These are phyloP conservation scores for Purpureocillium lavendulum DNA, from an alignment of 2,329 filamentous ascomycete species.

Conservation along the genomic window DNA sequence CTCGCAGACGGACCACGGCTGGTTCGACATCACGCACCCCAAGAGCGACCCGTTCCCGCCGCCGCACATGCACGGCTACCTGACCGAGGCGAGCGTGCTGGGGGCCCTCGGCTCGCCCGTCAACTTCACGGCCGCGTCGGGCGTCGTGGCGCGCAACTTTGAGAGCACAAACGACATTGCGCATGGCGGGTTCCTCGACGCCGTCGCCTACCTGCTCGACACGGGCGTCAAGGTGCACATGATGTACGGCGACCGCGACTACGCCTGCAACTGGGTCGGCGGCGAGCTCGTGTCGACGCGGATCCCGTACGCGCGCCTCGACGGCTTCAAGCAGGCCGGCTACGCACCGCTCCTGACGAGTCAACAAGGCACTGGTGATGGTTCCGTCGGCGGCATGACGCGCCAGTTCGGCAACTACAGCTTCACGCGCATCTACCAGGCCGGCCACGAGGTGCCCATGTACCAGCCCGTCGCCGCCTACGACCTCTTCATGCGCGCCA, in stretches of 20 bases:
- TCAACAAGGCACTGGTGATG: constrained; percentile 21
- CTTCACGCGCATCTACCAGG: constrained; percentile 57
- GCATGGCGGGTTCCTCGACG: constrained; percentile 36
- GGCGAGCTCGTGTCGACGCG: constrained; percentile 61
- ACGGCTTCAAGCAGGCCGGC: constrained; percentile 49
- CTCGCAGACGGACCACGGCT: constrained; percentile 41
- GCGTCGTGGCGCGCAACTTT: constrained; percentile 41
- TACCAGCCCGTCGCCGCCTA: constrained; percentile 51
- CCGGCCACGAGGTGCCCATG: constrained; percentile 53
- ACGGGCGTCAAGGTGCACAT: constrained; percentile 60
- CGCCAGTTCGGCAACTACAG: constrained; percentile 67
- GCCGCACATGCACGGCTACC: constrained; percentile 51
- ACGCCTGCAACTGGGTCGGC: constrained; percentile 58
- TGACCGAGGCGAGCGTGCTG: constrained; percentile 49
- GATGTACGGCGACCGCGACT: constrained; percentile 58
- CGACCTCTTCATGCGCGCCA: constrained; percentile 50
- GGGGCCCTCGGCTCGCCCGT: constrained; percentile 52
- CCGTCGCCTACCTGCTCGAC: constrained; percentile 51
- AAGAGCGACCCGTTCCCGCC: constrained; percentile 53
- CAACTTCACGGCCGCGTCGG: constrained; percentile 41
- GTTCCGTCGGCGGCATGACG: constrained; percentile 53
- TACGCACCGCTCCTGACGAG: constrained; percentile 64
- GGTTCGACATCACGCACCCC: constrained; percentile 53
- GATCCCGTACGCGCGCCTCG: constrained; percentile 39
- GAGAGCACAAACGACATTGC: constrained; percentile 53